A percentile compares a stretch with the other conserved stretches of the same genome.
Evolutionary conservation across 768 basidiomycete genomes (phyloP).

Genomic region (Amanita pseudoporphyria): DNA sequence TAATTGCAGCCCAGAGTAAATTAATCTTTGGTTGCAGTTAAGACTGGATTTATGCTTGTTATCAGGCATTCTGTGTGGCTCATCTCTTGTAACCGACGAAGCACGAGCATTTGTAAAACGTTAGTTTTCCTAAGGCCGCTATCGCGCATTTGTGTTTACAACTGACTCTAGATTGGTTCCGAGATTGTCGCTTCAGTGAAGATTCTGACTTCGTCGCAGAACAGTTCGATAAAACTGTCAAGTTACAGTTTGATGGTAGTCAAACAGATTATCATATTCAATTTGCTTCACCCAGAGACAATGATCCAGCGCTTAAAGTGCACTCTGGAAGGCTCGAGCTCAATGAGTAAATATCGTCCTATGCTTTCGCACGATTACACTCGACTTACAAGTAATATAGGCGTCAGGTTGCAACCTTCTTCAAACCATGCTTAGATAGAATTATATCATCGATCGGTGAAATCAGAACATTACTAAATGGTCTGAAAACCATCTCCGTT

Average conservation of each 20-base stretch:
- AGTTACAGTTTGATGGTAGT: slow-evolving; percentile 26
- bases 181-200: slow-evolving; percentile 25
- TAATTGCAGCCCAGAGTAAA: slow-evolving; percentile 6
- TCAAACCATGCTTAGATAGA: neutral
- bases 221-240: slow-evolving; percentile 33
- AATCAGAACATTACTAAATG: neutral
- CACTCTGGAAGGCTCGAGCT: slow-evolving; percentile 32
- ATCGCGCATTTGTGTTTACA: neutral
- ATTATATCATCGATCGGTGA: neutral
- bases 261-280: slow-evolving; percentile 27
- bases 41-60: neutral
- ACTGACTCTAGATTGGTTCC: slow-evolving; percentile 21
- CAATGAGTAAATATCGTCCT: slow-evolving; percentile 13
- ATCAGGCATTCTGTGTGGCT: slow-evolving; percentile 5
- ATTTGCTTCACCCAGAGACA: slow-evolving; percentile 30
- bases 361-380: neutral
- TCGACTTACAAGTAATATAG: neutral
- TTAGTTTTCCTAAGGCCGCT: neutral
- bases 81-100: slow-evolving; percentile 5
- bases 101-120: neutral
- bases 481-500: neutral
- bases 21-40: neutral
- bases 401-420: slow-evolving; percentile 6
- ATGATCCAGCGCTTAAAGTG: slow-evolving; percentile 27
- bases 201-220: slow-evolving; percentile 27